Evolutionary conservation across 2,329 filamentous ascomycete species (phyloP).

Genomic region (Cladosporium oxysporum): DNA sequence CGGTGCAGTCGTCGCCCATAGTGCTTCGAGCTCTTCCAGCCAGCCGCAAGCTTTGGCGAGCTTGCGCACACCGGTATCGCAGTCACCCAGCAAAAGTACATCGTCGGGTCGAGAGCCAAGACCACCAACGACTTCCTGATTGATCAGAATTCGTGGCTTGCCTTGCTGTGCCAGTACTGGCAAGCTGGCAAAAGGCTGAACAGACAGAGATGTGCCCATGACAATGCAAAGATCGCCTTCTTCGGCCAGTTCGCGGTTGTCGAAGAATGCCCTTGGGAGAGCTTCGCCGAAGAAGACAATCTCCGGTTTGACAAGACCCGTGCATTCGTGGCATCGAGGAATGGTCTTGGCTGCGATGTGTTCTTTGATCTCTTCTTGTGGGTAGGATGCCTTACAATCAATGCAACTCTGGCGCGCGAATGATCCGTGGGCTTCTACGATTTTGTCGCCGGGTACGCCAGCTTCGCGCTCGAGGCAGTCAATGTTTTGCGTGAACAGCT

Average conservation of each 20-base stretch:
- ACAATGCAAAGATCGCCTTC: conserved; percentile 78
- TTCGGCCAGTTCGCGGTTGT: conserved; percentile 55
- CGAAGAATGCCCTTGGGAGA: conserved; percentile 66
- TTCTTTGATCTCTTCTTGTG: conserved; percentile 71
- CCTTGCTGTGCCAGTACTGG: conserved; percentile 63
- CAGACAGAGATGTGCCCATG: conserved; percentile 83
- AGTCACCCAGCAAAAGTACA: conserved; percentile 78
- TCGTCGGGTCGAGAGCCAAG: conserved; percentile 79
- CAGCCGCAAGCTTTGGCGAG: conserved; percentile 82
- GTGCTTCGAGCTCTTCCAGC: conserved; percentile 74
- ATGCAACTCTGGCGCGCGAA: conserved; percentile 92
- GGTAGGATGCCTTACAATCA: conserved; percentile 74
- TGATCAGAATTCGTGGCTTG: conserved; percentile 80
- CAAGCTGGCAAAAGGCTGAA: conserved; percentile 85
- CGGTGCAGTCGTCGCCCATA: conserved; percentile 70
- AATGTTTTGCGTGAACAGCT: conserved; percentile 96
- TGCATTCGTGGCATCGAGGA: conserved; percentile 70
- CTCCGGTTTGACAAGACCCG: conserved; percentile 85
- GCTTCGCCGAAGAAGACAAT: conserved; percentile 92
- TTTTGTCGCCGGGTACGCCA: conserved; percentile 76
- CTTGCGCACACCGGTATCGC: conserved; percentile 76
- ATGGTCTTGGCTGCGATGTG: conserved; percentile 68
- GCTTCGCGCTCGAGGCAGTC: conserved; percentile 89
- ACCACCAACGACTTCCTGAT: conserved; percentile 78
- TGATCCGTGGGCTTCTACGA: conserved; percentile 93